Evolutionary conservation across 2,329 filamentous ascomycete genomes (phyloP).

Genomic region (Rutstroemia sp.): DNA sequence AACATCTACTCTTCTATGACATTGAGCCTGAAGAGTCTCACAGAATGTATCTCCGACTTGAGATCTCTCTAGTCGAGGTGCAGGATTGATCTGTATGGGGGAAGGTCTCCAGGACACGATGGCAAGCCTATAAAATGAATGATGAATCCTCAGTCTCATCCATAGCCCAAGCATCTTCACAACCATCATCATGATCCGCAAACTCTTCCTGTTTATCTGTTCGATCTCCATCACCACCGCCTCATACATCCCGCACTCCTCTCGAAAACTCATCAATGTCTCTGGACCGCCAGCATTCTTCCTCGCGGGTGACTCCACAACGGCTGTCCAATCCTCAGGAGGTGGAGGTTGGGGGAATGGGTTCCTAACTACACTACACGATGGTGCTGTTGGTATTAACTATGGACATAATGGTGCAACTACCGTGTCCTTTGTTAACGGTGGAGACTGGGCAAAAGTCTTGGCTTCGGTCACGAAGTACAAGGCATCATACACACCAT

Average conservation of each 20-base stretch:
- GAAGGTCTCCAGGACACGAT: too few relatives aligned
- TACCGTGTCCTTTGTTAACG: conserved; percentile 39
- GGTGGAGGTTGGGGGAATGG: conserved; percentile 41
- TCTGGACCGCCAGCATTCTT: conserved; percentile 31
- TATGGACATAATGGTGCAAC: conserved; percentile 41
- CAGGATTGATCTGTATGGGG: too few relatives aligned
- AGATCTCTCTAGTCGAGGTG: too few relatives aligned
- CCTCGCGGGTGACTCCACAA: conserved; percentile 37
- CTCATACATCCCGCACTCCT: neutral
- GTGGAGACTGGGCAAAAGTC: conserved; percentile 39
- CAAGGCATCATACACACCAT: conserved; percentile 32
- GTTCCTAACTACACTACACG: conserved; percentile 39
- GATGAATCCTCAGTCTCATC: too few relatives aligned
- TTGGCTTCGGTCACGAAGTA: conserved; percentile 32
- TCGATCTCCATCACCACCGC: neutral
- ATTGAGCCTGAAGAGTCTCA: too few relatives aligned
- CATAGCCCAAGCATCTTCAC: too few relatives aligned
- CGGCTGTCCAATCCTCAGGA: conserved; percentile 14
- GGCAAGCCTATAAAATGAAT: too few relatives aligned
- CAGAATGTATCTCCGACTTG: too few relatives aligned
- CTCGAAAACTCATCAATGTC: neutral
- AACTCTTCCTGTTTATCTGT: too few relatives aligned
- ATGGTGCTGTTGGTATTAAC: conserved; percentile 29
- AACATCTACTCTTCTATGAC: too few relatives aligned
- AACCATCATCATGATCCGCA: too few relatives aligned